Evolutionary conservation across 2,329 filamentous ascomycete genomes (phyloP).

Genomic region (Botrytis porri): DNA sequence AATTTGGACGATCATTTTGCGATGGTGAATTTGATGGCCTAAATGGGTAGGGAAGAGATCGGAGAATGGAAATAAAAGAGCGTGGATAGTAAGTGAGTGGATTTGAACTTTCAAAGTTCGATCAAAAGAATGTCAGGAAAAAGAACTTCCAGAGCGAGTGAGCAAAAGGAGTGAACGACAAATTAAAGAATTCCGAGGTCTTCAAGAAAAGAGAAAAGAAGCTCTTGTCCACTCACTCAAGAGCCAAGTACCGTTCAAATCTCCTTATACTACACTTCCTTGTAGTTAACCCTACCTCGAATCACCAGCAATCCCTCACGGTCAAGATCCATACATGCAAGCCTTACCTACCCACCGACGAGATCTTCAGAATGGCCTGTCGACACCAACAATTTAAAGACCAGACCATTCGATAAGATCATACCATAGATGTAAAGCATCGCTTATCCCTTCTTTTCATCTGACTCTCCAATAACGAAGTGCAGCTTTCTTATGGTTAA

Average conservation of each 20-base stretch:
- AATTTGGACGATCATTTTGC: background rate
- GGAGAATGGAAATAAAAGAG: background rate
- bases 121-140: constrained; percentile 6
- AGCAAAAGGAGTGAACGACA: background rate
- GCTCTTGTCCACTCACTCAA: background rate
- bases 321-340: background rate
- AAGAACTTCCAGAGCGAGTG: background rate
- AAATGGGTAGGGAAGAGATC: background rate
- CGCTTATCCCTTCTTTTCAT: background rate
- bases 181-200: background rate
- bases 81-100: background rate
- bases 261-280: background rate
- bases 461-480: background rate
- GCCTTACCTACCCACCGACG: background rate
- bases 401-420: background rate
- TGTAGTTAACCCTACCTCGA: background rate
- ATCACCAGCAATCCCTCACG: background rate
- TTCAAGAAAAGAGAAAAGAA: background rate
- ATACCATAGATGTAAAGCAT: background rate
- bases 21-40: background rate
- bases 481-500: background rate
- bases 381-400: background rate
- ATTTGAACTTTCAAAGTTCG: constrained; percentile 1
- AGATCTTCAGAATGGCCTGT: background rate
- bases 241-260: background rate